These are phyloP conservation scores for Suillus weaverae DNA, from an alignment of 768 basidiomycete species.

Conservation along the genomic window DNA sequence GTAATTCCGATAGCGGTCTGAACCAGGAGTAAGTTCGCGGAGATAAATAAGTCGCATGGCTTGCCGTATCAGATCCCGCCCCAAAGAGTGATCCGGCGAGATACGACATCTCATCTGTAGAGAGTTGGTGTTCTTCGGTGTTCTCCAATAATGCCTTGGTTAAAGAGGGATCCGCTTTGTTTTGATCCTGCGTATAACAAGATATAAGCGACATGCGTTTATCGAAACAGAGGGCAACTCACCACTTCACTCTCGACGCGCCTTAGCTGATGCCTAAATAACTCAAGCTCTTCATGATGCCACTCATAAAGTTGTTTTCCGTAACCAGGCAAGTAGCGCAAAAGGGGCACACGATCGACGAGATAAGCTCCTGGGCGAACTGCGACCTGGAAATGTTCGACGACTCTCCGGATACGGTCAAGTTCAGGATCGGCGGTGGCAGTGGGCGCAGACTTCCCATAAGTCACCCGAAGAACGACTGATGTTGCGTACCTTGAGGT, in stretches of 20 bases:
- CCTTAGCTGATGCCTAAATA: slow-evolving; percentile 49
- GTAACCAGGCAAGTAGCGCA: slow-evolving; percentile 55
- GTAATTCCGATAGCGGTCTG: slow-evolving; percentile 51
- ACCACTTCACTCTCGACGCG: slow-evolving; percentile 45
- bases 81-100: slow-evolving; percentile 62
- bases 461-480: slow-evolving; percentile 24
- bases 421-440: slow-evolving; percentile 15
- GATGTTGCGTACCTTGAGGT: slow-evolving; percentile 20
- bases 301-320: slow-evolving; percentile 50
- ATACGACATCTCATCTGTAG: slow-evolving; percentile 54
- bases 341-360: slow-evolving; percentile 34
- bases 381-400: slow-evolving; percentile 27
- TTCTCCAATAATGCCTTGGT: slow-evolving; percentile 53
- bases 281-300: slow-evolving; percentile 47
- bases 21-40: background rate
- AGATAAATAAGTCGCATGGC: background rate
- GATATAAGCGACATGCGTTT: background rate
- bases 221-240: background rate
- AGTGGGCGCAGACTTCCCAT: slow-evolving; percentile 28
- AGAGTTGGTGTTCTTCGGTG: slow-evolving; percentile 46
- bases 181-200: slow-evolving; percentile 8
- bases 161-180: slow-evolving; percentile 34
- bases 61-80: slow-evolving; percentile 54
- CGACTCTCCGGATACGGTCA: slow-evolving; percentile 17
- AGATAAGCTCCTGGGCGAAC: slow-evolving; percentile 33